Conservation (phyloP, 257 asterid species). For the Solanum tarapatanum region DNA sequence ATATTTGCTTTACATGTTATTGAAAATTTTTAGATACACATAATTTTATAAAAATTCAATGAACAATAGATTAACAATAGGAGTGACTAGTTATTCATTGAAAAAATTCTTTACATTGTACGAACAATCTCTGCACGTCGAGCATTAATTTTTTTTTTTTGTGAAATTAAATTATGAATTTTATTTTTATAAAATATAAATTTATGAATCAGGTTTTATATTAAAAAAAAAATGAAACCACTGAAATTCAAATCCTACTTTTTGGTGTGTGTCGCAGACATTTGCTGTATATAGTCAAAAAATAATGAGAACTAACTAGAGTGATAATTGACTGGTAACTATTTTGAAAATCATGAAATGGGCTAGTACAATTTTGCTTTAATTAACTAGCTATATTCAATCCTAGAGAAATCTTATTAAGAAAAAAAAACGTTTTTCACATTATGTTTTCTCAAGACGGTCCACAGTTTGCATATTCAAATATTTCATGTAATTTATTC, state of each 20-base stretch:
- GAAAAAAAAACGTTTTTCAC: neutral
- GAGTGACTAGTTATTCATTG: neutral
- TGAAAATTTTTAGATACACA: neutral
- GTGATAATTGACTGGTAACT: neutral
- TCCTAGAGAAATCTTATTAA: neutral
- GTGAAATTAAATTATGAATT: neutral
- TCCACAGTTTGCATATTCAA: neutral
- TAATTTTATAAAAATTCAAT: neutral
- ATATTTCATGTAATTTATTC: neutral
- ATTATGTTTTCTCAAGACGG: neutral
- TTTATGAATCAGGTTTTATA: too few relatives aligned
- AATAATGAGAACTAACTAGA: neutral
- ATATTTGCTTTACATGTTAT: too few relatives aligned
- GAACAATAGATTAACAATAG: neutral
- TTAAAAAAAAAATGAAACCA: neutral
- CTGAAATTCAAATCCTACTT: neutral
- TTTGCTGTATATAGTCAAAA: neutral
- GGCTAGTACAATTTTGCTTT: neutral
- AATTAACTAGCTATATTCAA: neutral
- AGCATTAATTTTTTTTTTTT: neutral
- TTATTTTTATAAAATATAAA: too few relatives aligned
- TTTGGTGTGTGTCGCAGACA: neutral
- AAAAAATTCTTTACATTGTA: neutral
- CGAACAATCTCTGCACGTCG: neutral
- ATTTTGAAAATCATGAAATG: neutral